Conservation (phyloP, 2,329 filamentous ascomycete species). For the Hawksworthiomyces lignivorus region DNA sequence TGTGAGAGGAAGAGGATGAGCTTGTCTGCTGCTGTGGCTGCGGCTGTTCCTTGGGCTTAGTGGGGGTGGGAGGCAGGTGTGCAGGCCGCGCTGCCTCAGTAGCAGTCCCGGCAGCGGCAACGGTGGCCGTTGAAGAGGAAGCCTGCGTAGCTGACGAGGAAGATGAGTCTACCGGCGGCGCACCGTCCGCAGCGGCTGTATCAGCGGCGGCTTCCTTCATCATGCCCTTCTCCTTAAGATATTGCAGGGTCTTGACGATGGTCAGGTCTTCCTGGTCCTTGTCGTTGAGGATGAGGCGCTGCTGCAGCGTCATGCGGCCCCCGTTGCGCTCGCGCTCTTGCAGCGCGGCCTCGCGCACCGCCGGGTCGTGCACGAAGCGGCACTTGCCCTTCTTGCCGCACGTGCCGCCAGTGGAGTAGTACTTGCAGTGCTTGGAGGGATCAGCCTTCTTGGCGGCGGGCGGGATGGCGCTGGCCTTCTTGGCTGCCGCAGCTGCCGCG, state of each 20-base stretch:
- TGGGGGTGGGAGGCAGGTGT: slow-evolving; percentile 13
- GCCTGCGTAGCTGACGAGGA: neutral
- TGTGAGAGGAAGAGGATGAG: too few species aligned
- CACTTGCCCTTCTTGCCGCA: slow-evolving; percentile 70
- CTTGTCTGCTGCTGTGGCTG: neutral
- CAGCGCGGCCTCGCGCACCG: slow-evolving; percentile 54
- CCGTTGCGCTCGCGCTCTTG: slow-evolving; percentile 58
- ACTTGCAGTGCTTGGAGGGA: slow-evolving; percentile 60
- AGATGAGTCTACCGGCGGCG: neutral
- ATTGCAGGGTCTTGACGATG: slow-evolving; percentile 58
- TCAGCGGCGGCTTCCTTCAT: slow-evolving; percentile 26
- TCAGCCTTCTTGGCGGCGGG: slow-evolving; percentile 50
- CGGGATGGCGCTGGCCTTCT: slow-evolving; percentile 20
- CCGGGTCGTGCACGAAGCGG: slow-evolving; percentile 61
- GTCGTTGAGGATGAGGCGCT: slow-evolving; percentile 58
- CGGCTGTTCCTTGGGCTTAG: slow-evolving; percentile 17
- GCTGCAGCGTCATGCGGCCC: slow-evolving; percentile 57
- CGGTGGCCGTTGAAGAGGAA: neutral
- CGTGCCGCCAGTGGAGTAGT: slow-evolving; percentile 59
- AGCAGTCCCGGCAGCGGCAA: neutral
- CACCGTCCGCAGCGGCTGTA: neutral
- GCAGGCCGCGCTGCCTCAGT: slow-evolving; percentile 10
- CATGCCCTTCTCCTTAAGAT: slow-evolving; percentile 53
- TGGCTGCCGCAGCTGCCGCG: slow-evolving; percentile 3
- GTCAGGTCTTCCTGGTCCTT: slow-evolving; percentile 61